Evolutionary conservation across 495 filamentous ascomycete species (phyloP).

Genomic region (Xylaria cubensis): DNA sequence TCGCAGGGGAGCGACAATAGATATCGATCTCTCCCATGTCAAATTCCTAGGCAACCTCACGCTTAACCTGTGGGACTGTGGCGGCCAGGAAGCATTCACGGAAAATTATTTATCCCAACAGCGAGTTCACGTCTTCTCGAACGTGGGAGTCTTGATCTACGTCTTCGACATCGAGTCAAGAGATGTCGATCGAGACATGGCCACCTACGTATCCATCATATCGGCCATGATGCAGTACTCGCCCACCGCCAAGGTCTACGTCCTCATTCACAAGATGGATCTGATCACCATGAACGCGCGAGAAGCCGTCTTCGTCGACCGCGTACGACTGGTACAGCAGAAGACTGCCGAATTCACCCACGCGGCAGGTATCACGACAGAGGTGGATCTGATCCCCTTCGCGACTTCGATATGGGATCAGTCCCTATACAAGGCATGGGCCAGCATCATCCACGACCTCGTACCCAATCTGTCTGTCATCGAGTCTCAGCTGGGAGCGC

Average conservation of each 20-base stretch:
- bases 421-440: slow-evolving; percentile 97
- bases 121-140: slow-evolving; percentile 92
- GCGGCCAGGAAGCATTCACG: slow-evolving; percentile 98
- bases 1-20: slow-evolving; percentile 85
- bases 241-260: slow-evolving; percentile 83
- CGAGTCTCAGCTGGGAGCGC: slow-evolving; percentile 76
- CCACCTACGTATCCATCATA: slow-evolving; percentile 87
- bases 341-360: slow-evolving; percentile 73
- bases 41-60: slow-evolving; percentile 97
- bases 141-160: slow-evolving; percentile 97
- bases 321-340: slow-evolving; percentile 72
- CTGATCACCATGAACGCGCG: slow-evolving; percentile 83
- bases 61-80: slow-evolving; percentile 98
- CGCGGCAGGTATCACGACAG: slow-evolving; percentile 42
- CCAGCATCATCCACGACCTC: slow-evolving; percentile 92
- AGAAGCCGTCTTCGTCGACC: slow-evolving; percentile 80
- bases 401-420: slow-evolving; percentile 99
- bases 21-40: slow-evolving; percentile 96
- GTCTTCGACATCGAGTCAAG: slow-evolving; percentile 98
- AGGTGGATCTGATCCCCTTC: slow-evolving; percentile 71
- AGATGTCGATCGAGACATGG: slow-evolving; percentile 88
- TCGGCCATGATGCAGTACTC: slow-evolving; percentile 84
- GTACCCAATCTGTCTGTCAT: slow-evolving; percentile 93
- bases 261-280: slow-evolving; percentile 98
- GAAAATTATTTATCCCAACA: slow-evolving; percentile 96